Percentiles rank a stretch among this genome's conserved stretches.
These are phyloP conservation scores for Candida glaebosa DNA, from an alignment of 805 yeast species.

Conservation along the genomic window DNA sequence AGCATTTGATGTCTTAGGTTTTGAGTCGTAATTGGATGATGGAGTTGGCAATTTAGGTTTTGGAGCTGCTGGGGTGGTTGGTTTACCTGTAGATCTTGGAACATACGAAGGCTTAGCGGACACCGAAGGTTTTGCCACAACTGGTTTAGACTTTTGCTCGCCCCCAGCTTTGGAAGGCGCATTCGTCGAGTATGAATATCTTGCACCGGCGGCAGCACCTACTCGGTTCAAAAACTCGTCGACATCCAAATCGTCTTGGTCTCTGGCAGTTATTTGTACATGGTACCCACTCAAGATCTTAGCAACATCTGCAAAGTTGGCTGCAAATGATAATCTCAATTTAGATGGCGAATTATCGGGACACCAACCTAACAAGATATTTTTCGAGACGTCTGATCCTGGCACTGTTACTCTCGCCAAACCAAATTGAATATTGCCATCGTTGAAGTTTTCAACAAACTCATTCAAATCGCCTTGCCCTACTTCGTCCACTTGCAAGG, in stretches of 20 bases:
- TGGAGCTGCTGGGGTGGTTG: slow-evolving; percentile 31
- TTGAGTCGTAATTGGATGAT: slow-evolving; percentile 15
- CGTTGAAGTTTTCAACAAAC: slow-evolving; percentile 78
- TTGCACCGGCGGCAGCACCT: slow-evolving; percentile 92
- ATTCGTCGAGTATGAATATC: slow-evolving; percentile 65
- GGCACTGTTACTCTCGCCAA: slow-evolving; percentile 83
- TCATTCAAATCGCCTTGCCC: slow-evolving; percentile 72
- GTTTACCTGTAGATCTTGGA: slow-evolving; percentile 39
- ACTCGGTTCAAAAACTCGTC: slow-evolving; percentile 71
- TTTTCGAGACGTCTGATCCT: slow-evolving; percentile 85
- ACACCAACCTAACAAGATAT: slow-evolving; percentile 90
- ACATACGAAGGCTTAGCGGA: slow-evolving; percentile 22
- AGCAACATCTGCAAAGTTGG: slow-evolving; percentile 73
- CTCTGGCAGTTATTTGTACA: slow-evolving; percentile 96
- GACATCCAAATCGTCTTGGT: slow-evolving; percentile 81
- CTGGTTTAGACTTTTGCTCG: too few species aligned
- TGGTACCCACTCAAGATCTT: slow-evolving; percentile 78
- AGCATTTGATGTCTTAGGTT: slow-evolving; percentile 12
- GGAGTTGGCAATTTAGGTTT: slow-evolving; percentile 29
- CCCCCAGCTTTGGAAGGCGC: too few species aligned
- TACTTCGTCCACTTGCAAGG: slow-evolving; percentile 42
- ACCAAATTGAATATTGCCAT: slow-evolving; percentile 87
- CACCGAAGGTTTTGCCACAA: slow-evolving; percentile 19
- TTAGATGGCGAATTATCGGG: slow-evolving; percentile 91
- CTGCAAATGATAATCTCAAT: slow-evolving; percentile 70